Percentiles rank a stretch among this genome's conserved stretches.
phyloP scores from a whole-genome alignment of 306 rosid genomes.

The Corylus americana region DNA sequence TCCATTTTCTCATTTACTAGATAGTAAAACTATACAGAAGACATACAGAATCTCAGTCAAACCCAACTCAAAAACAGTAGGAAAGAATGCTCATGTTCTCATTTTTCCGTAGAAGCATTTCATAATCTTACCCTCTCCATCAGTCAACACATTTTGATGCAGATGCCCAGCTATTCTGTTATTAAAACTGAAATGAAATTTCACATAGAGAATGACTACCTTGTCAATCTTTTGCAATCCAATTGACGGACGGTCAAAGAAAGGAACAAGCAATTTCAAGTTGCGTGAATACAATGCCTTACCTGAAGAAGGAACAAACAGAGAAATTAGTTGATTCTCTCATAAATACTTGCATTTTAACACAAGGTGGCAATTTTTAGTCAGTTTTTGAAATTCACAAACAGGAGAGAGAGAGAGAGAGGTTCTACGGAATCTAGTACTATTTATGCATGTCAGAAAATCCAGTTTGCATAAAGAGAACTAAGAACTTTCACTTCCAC shows the following conservation, averaged over 20 bases:
- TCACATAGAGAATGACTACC: conserved; percentile 43
- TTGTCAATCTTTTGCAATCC: conserved; percentile 61
- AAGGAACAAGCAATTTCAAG: conserved; percentile 96
- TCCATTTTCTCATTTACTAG: neutral
- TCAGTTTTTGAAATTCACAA: conserved; percentile 1
- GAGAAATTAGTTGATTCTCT: conserved; percentile 29
- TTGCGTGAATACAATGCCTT: conserved; percentile 80
- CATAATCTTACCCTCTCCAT: neutral
- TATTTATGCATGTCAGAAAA: neutral
- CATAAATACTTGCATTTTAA: neutral
- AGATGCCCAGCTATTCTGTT: conserved; percentile 3
- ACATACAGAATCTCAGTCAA: neutral
- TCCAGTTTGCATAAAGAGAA: neutral
- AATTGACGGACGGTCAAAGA: conserved; percentile 76
- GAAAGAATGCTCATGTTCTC: neutral
- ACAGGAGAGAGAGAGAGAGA: neutral
- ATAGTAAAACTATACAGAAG: neutral
- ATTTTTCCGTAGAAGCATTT: neutral
- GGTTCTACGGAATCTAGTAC: neutral
- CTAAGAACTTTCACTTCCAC: neutral
- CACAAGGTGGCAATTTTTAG: neutral
- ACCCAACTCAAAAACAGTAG: neutral
- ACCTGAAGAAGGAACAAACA: conserved; percentile 52
- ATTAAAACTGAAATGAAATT: conserved; percentile 25
- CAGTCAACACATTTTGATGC: neutral